Conservation (phyloP, 1,284 basidiomycete species). For the Apiotrichum laibachii region DNA sequence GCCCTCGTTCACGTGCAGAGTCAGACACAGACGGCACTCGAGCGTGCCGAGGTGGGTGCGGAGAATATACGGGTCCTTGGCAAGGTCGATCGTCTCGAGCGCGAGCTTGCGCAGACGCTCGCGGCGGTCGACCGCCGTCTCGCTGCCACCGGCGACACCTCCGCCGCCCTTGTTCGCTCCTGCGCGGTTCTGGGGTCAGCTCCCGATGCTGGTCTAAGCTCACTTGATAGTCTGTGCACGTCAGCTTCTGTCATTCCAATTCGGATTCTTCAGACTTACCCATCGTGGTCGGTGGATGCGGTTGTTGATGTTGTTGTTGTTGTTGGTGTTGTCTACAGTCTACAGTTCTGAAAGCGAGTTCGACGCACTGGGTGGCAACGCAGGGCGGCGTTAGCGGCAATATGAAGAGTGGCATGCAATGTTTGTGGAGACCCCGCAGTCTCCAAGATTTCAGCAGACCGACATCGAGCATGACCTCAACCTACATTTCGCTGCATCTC, state of each 20-base stretch:
- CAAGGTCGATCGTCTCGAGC: slow-evolving; percentile 91
- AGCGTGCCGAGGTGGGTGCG: slow-evolving; percentile 92
- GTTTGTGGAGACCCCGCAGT: slow-evolving; percentile 6
- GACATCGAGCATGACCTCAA: too few relatives aligned
- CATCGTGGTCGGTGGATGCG: slow-evolving; percentile 9
- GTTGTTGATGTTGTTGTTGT: background rate
- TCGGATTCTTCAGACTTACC: slow-evolving; percentile 10
- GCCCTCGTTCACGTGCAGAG: slow-evolving; percentile 97
- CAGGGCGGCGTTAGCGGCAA: background rate
- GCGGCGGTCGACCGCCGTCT: slow-evolving; percentile 91
- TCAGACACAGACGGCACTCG: slow-evolving; percentile 96
- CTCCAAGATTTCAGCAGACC: slow-evolving; percentile 7
- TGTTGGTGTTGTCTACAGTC: background rate
- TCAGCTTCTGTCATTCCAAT: slow-evolving; percentile 1
- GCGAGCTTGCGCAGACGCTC: slow-evolving; percentile 94
- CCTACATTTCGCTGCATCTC: too few relatives aligned
- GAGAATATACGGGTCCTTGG: slow-evolving; percentile 98
- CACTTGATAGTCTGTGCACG: slow-evolving; percentile 47
- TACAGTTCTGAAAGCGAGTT: background rate
- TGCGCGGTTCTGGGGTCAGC: slow-evolving; percentile 70
- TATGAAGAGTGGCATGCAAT: slow-evolving; percentile 13
- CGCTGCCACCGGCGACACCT: slow-evolving; percentile 65
- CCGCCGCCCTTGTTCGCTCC: slow-evolving; percentile 94
- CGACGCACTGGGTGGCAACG: slow-evolving; percentile 4
- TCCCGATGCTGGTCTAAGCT: background rate